Percentiles rank a stretch among this genome's conserved stretches.
Conservation (phyloP, 495 filamentous ascomycete species). For the Sordaria brevicollis region DNA sequence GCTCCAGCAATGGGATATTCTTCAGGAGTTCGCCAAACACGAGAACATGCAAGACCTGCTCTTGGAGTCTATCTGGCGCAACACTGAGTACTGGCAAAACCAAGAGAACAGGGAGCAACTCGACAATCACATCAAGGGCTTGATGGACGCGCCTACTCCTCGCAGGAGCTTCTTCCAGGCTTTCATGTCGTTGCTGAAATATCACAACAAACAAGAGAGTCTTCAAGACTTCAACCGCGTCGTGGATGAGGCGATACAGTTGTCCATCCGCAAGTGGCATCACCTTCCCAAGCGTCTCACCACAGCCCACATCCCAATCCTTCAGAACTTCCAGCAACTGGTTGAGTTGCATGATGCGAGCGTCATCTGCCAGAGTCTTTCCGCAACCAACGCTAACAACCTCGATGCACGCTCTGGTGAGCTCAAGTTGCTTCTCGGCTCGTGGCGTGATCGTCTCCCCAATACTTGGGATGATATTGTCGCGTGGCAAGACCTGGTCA, state of each 20-base stretch:
- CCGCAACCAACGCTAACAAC: constrained; percentile 71
- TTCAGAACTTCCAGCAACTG: constrained; percentile 98
- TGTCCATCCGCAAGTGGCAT: constrained; percentile 97
- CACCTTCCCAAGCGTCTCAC: constrained; percentile 88
- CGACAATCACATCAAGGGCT: constrained; percentile 82
- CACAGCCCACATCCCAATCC: constrained; percentile 85
- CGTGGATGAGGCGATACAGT: constrained; percentile 91
- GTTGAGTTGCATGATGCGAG: constrained; percentile 97
- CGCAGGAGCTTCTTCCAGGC: constrained; percentile 92
- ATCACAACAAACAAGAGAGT: constrained; percentile 78
- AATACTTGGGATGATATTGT: constrained; percentile 99
- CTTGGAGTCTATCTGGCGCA: constrained; percentile 87
- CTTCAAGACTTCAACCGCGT: constrained; percentile 73
- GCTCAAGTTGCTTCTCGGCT: constrained; percentile 84
- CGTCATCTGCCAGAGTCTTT: constrained; percentile 82
- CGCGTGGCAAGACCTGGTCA: constrained; percentile 96
- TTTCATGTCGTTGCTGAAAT: constrained; percentile 91
- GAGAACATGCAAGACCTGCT: constrained; percentile 98
- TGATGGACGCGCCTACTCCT: constrained; percentile 94
- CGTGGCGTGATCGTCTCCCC: constrained; percentile 90
- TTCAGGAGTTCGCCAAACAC: constrained; percentile 96
- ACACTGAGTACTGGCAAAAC: constrained; percentile 84
- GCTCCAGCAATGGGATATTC: constrained; percentile 96
- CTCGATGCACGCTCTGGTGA: constrained; percentile 91
- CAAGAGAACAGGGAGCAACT: constrained; percentile 77